Evolutionary conservation across 768 basidiomycete species (phyloP).

Genomic region (Vishniacozyma victoriae): DNA sequence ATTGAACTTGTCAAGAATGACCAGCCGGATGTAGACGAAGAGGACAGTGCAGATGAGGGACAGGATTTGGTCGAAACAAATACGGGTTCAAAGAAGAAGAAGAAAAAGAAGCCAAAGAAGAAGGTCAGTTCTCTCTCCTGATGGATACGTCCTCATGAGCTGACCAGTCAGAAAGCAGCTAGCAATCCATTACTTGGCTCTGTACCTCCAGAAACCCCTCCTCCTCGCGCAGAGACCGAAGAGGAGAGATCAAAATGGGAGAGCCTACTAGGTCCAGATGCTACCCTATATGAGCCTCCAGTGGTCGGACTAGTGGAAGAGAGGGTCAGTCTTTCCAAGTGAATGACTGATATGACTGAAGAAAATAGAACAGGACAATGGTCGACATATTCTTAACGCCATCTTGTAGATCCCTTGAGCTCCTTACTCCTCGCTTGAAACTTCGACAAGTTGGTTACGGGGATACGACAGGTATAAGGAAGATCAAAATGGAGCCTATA

Average conservation of each 20-base stretch:
- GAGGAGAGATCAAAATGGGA: slow-evolving; percentile 19
- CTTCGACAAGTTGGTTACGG: slow-evolving; percentile 22
- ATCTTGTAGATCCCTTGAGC: slow-evolving; percentile 17
- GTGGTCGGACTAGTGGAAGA: slow-evolving; percentile 15
- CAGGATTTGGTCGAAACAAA: no score
- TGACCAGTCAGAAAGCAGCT: not conserved
- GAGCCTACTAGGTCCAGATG: slow-evolving; percentile 8
- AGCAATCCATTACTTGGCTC: not conserved
- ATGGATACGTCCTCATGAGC: not conserved
- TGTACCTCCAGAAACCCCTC: slow-evolving; percentile 13
- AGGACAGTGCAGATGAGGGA: no score
- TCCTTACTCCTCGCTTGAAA: slow-evolving; percentile 22
- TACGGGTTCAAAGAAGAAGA: slow-evolving; percentile 23
- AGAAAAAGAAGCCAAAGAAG: slow-evolving; percentile 10
- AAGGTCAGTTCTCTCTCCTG: slow-evolving; percentile 6
- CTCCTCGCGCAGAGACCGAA: slow-evolving; percentile 5
- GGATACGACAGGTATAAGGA: slow-evolving; percentile 24
- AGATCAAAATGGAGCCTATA: slow-evolving; percentile 40
- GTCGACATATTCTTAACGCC: slow-evolving; percentile 29
- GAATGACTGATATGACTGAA: not conserved
- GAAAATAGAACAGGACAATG: slow-evolving; percentile 6
- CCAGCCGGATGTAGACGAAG: no score
- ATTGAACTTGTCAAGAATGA: no score
- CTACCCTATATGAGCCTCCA: slow-evolving; percentile 1
- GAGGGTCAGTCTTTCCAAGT: slow-evolving; percentile 1